Base-by-base conservation (phyloP, 495 filamentous ascomycete species). In the Rhypophila decipiens region DNA sequence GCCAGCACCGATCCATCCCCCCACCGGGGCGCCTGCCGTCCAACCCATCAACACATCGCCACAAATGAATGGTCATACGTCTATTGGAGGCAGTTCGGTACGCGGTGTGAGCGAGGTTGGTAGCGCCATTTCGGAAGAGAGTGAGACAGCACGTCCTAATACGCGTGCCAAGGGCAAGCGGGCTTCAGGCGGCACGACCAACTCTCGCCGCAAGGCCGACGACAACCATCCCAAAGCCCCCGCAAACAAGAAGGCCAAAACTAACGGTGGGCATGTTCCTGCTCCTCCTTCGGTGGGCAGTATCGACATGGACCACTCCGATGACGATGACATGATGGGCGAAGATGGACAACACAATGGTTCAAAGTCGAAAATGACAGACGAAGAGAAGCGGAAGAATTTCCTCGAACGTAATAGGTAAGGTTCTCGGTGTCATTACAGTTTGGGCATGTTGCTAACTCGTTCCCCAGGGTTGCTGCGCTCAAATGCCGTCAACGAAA, bases 301-400 rank as follows among this genome's bases (percentile, higher is more conserved):
- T 18, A 50, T 54, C 24, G 59, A 59, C 12, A 55, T 56, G 52
- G 52, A 56, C 11, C 51, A 57, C 9, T 55, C 52, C 2, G 58
- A 67, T 36, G 63, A 70, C 33, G 61, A 62, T 18, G 59, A 66
- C 45, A 69, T 66, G 46, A 53, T 80, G 10, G 65, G 71, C 39
- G 71, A 71, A 39, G 76, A 74, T 24, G 76, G 79, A 31, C 67
- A 76, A 9, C 72, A 78, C 27, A 71, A 76, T 43, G 74, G 72
- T 29, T 54, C 53, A 21, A 66, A 68, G 36, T 73, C 76, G 1
- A 98, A 97, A 72, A 96, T 97, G 94, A 97, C 93, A 11, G 93
- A 98, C 54, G 93, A 97, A 61, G 93, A 98, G 69, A 98, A 98
- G 75, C 71, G 93, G 33, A 96, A 93, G 71, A 98, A 98, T 58